Evolutionary conservation across 1,139 yeast species (phyloP).

Genomic region (Debaryomyces singareniensis): DNA sequence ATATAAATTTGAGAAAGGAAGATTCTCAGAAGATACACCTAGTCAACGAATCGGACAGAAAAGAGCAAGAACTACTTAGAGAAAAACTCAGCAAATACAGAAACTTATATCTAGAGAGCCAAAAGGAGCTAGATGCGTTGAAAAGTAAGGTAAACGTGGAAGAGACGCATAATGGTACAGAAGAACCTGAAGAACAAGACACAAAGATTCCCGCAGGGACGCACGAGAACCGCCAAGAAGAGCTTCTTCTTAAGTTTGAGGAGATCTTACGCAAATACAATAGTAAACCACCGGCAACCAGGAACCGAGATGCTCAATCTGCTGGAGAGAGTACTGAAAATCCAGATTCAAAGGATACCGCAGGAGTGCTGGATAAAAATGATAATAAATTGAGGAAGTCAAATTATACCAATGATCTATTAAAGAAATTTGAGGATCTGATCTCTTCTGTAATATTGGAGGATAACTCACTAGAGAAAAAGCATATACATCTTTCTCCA

Average conservation of each 20-base stretch:
- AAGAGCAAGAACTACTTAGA: conserved; percentile 26
- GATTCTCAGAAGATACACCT: conserved; percentile 6
- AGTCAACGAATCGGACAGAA: conserved; percentile 12
- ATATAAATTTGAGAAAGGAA: conserved; percentile 11
- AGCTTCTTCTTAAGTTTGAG: conserved; percentile 2
- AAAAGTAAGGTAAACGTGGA: conserved; percentile 1
- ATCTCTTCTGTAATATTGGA: not conserved
- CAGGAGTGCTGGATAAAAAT: not conserved
- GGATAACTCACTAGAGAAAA: too few species aligned
- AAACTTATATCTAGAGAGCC: conserved; percentile 18
- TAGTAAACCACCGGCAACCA: not conserved
- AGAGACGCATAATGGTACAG: not conserved
- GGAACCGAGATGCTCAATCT: not conserved
- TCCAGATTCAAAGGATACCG: not conserved
- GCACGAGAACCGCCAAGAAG: not conserved
- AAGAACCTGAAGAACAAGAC: not conserved
- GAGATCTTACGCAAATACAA: conserved; percentile 4
- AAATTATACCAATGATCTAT: not conserved
- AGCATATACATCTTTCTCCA: too few species aligned
- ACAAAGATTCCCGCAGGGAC: too few species aligned
- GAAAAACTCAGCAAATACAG: conserved; percentile 30
- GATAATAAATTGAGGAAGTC: not conserved
- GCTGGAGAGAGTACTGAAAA: not conserved
- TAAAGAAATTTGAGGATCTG: too few species aligned
- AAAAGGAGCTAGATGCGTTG: conserved; percentile 6